A percentile compares a stretch with the other conserved stretches of the same genome.
Conservation (phyloP, 2,329 filamentous ascomycete species). For the Verticillium zaregamsianum region DNA sequence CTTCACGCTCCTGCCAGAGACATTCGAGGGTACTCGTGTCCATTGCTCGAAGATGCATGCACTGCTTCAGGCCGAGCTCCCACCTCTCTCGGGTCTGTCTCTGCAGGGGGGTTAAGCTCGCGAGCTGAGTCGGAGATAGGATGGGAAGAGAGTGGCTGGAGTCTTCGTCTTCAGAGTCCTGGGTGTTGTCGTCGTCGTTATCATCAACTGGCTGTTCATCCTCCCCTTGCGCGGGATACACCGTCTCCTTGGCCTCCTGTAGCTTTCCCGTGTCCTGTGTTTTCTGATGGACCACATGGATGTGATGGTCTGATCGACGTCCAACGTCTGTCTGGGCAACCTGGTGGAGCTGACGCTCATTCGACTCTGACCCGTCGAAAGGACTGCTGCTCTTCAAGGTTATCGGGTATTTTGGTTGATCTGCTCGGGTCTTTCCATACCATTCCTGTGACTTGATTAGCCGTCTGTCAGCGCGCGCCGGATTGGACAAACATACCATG, state of each 20-base stretch:
- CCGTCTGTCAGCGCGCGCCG: not conserved
- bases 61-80: not conserved
- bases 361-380: not conserved
- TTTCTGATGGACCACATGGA: not conserved
- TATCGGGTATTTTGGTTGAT: not conserved
- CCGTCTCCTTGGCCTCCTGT: no score
- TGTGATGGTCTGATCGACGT: not conserved
- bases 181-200: not conserved
- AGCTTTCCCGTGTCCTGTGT: no score
- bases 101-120: not conserved
- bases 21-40: not conserved
- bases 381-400: not conserved
- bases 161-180: not conserved
- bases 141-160: not conserved
- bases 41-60: not conserved
- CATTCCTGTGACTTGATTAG: not conserved
- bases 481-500: not conserved
- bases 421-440: not conserved
- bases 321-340: not conserved
- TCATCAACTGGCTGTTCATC: not conserved
- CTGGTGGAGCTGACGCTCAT: not conserved
- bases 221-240: no score
- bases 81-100: not conserved
- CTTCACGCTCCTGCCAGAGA: not conserved
- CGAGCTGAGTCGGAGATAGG: not conserved